phyloP scores from a whole-genome alignment of 1,139 yeast species.

The Entelexis paramagnoliae region DNA sequence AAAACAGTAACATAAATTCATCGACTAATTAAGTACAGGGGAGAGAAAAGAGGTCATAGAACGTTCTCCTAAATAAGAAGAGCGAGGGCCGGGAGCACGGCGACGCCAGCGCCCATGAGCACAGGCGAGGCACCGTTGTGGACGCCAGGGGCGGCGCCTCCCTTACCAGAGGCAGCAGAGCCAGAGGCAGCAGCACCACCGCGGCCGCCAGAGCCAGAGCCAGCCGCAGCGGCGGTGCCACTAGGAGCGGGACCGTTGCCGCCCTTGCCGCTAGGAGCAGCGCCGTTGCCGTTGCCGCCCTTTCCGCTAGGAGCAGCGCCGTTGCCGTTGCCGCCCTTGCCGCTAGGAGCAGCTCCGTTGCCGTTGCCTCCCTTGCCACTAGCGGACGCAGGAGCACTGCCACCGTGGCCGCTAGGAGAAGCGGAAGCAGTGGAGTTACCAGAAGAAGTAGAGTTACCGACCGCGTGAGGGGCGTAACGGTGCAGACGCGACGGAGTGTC shows the following conservation, averaged over 20 bases:
- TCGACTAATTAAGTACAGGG: background rate
- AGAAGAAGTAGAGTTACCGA: background rate
- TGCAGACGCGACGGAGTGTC: constrained; percentile 2
- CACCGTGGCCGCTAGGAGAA: background rate
- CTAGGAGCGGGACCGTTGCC: background rate
- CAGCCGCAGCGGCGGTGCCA: background rate
- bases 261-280: background rate
- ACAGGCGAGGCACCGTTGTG: background rate
- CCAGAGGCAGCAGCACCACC: constrained; percentile 1
- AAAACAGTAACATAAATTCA: background rate
- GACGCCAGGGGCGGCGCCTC: background rate
- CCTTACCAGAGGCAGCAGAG: background rate
- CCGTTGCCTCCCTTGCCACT: background rate
- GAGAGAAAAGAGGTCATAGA: background rate
- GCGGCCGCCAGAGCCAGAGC: background rate
- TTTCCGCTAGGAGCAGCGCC: background rate
- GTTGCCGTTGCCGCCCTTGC: background rate
- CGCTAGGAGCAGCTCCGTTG: background rate
- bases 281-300: background rate
- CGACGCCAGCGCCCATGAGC: background rate
- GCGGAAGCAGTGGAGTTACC: constrained; percentile 1
- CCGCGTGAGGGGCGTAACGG: constrained; percentile 14
- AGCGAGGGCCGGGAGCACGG: background rate
- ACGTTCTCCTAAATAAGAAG: background rate
- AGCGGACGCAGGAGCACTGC: background rate